Base-by-base conservation (phyloP, 139 green algal genomes). In the Zygnema cylindricum region DNA sequence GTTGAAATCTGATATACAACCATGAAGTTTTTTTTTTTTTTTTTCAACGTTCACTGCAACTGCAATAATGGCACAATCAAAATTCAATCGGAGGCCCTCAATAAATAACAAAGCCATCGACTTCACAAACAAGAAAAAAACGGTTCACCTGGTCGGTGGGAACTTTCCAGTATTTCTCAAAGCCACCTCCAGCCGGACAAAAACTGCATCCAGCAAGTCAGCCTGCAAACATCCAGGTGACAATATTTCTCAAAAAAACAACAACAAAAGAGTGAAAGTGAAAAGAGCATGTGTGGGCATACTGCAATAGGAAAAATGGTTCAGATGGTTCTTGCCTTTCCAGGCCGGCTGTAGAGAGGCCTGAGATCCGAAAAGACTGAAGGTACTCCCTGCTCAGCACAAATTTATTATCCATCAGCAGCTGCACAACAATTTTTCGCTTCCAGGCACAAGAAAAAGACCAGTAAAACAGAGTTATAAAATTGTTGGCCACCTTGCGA, bases 351-450 rank as follows among this genome's bases (percentile, higher is more conserved):
- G 92, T 98, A 98, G 32, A 99, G 89, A 16, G 95, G 92, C 83
- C 94, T 94, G 25, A 99, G 78, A 78, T 98, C 96, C 1, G 94
- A 94, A 92, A 98, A 99, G 40, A 99, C 93, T 21, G 94, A 98
- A n/a, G 97, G 98, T 43, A 99, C 94, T 54, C 97, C 98, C 39
- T 95, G 95, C 30, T 36, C 32, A 79, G 36, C 36, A 79, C 3
- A 79, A 7, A 63, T 63, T 25, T 63, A 63, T 16, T 7, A 16
- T 63, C 49, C 16, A 7, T 16, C 49, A 63, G 7, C 16, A 63
- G 7, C 49, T 63, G 7, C n/a, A n/a, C n/a, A n/a, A n/a, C n/a
- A n/a, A n/a, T n/a, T n/a, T n/a, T n/a, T n/a, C n/a, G n/a, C n/a
- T n/a, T n/a, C n/a, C n/a, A n/a, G n/a, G n/a, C n/a, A n/a, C n/a